Conservation (phyloP, 1,284 basidiomycete species). For the Erythrobasidium hasegawianum region DNA sequence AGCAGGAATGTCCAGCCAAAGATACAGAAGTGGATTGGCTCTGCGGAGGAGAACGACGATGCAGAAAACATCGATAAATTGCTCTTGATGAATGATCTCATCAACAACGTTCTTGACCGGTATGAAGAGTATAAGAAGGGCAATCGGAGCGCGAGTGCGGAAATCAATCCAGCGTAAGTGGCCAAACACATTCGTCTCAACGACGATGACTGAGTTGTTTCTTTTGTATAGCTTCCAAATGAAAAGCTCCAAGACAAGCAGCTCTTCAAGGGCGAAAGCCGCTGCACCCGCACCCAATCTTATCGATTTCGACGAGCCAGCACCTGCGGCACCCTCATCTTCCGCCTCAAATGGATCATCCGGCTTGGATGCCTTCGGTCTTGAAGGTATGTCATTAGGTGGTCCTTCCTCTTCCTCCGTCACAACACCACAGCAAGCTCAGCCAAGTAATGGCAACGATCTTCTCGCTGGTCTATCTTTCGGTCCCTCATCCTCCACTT, state of each 20-base stretch:
- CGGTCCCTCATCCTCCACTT: background rate
- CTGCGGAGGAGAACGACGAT: slow-evolving; percentile 66
- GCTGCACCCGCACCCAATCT: slow-evolving; percentile 42
- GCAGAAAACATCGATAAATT: slow-evolving; percentile 82
- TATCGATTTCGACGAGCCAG: slow-evolving; percentile 45
- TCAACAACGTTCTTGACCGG: slow-evolving; percentile 83
- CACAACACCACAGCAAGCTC: background rate
- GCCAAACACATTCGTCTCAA: background rate
- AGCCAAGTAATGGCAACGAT: slow-evolving; percentile 3
- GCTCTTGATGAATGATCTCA: slow-evolving; percentile 93
- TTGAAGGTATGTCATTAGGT: slow-evolving; percentile 38
- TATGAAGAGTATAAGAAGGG: slow-evolving; percentile 90
- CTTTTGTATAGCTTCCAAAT: slow-evolving; percentile 12
- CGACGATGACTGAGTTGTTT: background rate
- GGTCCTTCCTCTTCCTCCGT: background rate
- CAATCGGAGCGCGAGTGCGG: slow-evolving; percentile 65
- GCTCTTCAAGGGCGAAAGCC: slow-evolving; percentile 9
- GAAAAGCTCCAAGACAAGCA: background rate
- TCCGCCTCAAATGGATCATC: background rate
- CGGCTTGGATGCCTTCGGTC: slow-evolving; percentile 40
- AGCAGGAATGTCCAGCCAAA: slow-evolving; percentile 81
- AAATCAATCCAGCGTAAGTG: slow-evolving; percentile 53
- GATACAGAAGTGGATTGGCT: slow-evolving; percentile 97
- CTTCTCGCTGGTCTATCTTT: slow-evolving; percentile 31
- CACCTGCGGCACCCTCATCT: slow-evolving; percentile 19